These are phyloP conservation scores for Heliamphora pulchella DNA, from an alignment of 179 eudicot species.

Conservation along the genomic window DNA sequence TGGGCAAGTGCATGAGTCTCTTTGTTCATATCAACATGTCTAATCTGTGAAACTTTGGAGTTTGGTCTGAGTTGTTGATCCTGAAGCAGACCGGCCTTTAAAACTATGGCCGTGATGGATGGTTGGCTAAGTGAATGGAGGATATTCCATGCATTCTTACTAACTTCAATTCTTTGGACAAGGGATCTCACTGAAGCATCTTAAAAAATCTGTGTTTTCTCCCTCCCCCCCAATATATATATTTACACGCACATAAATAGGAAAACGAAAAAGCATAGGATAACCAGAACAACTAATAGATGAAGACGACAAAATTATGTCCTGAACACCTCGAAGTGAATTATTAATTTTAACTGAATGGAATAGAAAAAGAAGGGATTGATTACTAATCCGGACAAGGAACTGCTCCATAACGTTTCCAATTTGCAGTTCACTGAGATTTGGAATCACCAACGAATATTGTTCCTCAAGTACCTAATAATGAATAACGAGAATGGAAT, in stretches of 20 bases:
- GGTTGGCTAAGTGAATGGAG: too few species aligned
- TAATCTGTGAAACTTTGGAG: background rate
- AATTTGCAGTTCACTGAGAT: background rate
- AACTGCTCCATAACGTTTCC: background rate
- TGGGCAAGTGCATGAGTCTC: background rate
- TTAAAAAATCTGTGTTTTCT: background rate
- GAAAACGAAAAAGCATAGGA: background rate
- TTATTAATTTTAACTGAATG: background rate
- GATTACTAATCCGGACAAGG: background rate
- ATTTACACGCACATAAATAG: too few species aligned
- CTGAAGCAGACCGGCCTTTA: background rate
- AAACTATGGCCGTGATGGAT: background rate
- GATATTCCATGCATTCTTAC: too few species aligned
- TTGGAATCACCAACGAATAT: conserved; percentile 3
- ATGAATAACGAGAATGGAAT: background rate
- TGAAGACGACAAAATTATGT: background rate
- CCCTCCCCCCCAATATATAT: too few species aligned
- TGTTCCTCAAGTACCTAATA: background rate
- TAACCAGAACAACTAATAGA: background rate
- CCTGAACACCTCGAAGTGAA: background rate
- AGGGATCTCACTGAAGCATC: background rate
- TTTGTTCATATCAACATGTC: background rate
- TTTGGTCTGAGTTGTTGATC: background rate
- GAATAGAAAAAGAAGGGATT: too few species aligned
- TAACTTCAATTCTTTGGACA: background rate